A percentile compares a stretch with the other conserved stretches of the same genome.
Conservation (phyloP, 345 rosid species). For the Populus tremula region DNA sequence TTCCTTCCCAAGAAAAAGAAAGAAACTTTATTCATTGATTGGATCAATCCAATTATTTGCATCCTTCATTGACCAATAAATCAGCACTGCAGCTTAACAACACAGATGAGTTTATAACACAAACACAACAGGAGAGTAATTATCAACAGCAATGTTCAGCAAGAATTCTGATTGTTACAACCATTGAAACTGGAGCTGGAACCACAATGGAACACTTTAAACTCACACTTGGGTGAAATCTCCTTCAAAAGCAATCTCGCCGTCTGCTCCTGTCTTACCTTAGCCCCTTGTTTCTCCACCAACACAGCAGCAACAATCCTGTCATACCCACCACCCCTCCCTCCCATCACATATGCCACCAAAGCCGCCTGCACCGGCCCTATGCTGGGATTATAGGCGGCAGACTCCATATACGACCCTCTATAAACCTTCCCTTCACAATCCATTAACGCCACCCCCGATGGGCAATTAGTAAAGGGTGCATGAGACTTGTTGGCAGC, state of each 20-base stretch:
- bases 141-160: not conserved
- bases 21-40: not conserved
- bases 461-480: slow-evolving; percentile 83
- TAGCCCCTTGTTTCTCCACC: slow-evolving; percentile 73
- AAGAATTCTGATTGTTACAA: not conserved
- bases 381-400: slow-evolving; percentile 91
- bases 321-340: slow-evolving; percentile 74
- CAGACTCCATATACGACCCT: slow-evolving; percentile 89
- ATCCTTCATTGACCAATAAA: not conserved
- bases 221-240: slow-evolving; percentile 66
- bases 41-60: not conserved
- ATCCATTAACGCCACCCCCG: slow-evolving; percentile 79
- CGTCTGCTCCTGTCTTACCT: slow-evolving; percentile 64
- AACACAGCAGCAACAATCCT: slow-evolving; percentile 61
- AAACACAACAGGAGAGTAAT: not conserved
- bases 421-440: slow-evolving; percentile 66
- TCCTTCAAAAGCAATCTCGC: slow-evolving; percentile 62
- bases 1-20: not conserved
- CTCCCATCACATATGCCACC: slow-evolving; percentile 60
- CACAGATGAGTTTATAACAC: not conserved
- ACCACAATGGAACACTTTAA: slow-evolving; percentile 61
- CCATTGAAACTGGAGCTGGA: not conserved
- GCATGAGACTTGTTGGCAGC: slow-evolving; percentile 87
- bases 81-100: not conserved
- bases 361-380: slow-evolving; percentile 93